phyloP scores from a whole-genome alignment of 75 land plant species.

The Selaginella moellendorffii region DNA sequence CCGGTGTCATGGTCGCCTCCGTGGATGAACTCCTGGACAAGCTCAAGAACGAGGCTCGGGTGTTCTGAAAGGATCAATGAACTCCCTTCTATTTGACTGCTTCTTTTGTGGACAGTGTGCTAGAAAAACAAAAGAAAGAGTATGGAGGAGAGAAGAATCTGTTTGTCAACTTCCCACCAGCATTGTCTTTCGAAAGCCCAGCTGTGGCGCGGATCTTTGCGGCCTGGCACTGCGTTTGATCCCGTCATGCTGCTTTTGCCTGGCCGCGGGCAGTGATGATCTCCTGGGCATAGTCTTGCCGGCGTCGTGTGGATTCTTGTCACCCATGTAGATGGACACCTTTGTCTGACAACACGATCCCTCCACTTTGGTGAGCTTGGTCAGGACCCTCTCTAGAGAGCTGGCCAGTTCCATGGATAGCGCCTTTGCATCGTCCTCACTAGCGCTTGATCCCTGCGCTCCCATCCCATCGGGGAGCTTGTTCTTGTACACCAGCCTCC shows the following conservation, averaged over 20 bases:
- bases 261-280: no score
- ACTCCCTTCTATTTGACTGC: no score
- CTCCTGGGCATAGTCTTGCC: neutral
- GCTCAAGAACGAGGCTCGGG: conserved; percentile 74
- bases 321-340: neutral
- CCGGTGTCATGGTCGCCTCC: conserved; percentile 70
- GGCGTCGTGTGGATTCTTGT: neutral
- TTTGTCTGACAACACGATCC: neutral
- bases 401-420: neutral
- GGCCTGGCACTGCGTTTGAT: no score
- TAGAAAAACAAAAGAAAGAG: no score
- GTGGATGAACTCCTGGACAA: conserved; percentile 87
- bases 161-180: no score
- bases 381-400: neutral
- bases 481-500: neutral
- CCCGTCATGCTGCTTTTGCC: no score
- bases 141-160: no score
- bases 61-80: no score
- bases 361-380: neutral
- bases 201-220: no score
- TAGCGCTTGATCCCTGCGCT: no score
- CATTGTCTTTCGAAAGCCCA: no score
- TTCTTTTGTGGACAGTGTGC: no score
- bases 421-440: neutral
- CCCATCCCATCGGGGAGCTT: neutral